Conservation (phyloP, 257 asterid species). For the Jacaranda mimosifolia region DNA sequence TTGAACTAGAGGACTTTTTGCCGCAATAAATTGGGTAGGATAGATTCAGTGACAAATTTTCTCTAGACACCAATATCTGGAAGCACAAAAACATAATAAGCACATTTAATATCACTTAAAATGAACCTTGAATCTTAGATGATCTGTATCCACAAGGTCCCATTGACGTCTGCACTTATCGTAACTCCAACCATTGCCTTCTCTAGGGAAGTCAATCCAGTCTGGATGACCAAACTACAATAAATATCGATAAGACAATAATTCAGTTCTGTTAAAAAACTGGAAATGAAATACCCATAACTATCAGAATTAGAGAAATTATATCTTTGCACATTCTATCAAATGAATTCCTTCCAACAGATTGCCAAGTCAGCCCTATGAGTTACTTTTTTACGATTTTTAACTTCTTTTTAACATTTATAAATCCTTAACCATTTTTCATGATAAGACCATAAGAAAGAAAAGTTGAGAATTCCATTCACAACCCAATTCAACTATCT, state of each 20-base stretch:
- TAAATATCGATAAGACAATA: conserved; percentile 27
- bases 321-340: not conserved
- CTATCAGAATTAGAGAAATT: conserved; percentile 16
- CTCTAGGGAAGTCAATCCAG: conserved; percentile 99
- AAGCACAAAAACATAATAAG: conserved; percentile 17
- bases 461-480: not conserved
- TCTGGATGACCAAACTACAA: conserved; percentile 97
- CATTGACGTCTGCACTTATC: conserved; percentile 97
- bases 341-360: conserved; percentile 16
- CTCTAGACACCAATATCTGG: conserved; percentile 17
- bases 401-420: not conserved
- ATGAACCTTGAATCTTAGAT: conserved; percentile 92
- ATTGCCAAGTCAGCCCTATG: conserved; percentile 20
- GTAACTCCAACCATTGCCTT: conserved; percentile 91
- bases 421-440: conserved; percentile 12
- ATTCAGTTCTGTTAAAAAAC: conserved; percentile 25
- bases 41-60: conserved; percentile 28
- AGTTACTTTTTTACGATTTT: conserved; percentile 9
- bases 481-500: conserved; percentile 3
- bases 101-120: conserved; percentile 9
- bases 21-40: conserved; percentile 6
- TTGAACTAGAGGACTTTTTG: conserved; percentile 23
- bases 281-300: conserved; percentile 12
- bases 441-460: not conserved
- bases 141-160: conserved; percentile 84